phyloP scores from a whole-genome alignment of 23 red algal species.

The Gracilaria caudata region DNA sequence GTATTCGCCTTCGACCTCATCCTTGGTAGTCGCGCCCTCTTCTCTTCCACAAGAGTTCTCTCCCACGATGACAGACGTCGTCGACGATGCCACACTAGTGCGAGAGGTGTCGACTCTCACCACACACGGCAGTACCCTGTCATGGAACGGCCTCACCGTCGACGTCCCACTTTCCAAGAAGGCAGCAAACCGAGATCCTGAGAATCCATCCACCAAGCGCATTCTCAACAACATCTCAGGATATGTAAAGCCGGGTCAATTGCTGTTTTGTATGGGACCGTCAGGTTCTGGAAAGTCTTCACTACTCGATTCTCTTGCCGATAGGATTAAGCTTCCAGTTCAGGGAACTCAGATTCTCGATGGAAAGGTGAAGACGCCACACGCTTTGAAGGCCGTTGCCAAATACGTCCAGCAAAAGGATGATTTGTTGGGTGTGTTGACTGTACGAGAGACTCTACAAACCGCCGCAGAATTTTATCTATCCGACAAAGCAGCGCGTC shows the following conservation, averaged over 20 bases:
- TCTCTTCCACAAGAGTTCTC: neutral
- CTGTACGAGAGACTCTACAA: constrained; percentile 76
- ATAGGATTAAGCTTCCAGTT: constrained; percentile 72
- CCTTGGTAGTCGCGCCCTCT: neutral
- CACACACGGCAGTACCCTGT: constrained; percentile 7
- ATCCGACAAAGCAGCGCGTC: constrained; percentile 1
- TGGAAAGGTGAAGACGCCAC: constrained; percentile 48
- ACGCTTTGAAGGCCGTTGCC: constrained; percentile 46
- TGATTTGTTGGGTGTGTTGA: constrained; percentile 73
- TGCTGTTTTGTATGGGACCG: constrained; percentile 94
- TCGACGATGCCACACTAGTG: neutral
- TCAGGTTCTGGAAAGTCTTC: constrained; percentile 86
- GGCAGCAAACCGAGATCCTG: constrained; percentile 11
- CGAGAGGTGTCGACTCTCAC: neutral
- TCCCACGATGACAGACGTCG: neutral
- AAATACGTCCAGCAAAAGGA: constrained; percentile 90
- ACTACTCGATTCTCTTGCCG: constrained; percentile 74
- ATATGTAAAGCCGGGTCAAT: constrained; percentile 78
- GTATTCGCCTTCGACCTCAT: neutral
- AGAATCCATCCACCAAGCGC: constrained; percentile 14
- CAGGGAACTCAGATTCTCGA: constrained; percentile 61
- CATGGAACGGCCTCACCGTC: constrained; percentile 22
- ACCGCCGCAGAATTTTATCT: constrained; percentile 68
- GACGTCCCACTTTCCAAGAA: constrained; percentile 15
- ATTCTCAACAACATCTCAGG: constrained; percentile 46